Conservation (phyloP, 306 rosid species). For the Erythrophleum fordii region DNA sequence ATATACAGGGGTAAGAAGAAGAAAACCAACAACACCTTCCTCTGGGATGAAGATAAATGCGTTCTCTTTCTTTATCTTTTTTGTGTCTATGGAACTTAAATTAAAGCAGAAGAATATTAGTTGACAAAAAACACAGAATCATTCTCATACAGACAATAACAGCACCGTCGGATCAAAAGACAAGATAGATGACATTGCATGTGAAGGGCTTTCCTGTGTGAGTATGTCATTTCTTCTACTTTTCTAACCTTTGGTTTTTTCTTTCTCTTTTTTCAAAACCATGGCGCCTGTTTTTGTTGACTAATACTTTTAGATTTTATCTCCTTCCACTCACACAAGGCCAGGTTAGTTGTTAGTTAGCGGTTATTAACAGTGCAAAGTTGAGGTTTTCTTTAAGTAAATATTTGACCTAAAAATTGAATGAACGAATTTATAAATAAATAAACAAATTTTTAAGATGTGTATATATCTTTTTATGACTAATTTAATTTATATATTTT, state of each 20-base stretch:
- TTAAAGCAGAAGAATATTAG: not conserved
- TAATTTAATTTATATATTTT: too few species aligned
- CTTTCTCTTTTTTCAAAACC: constrained; percentile 2
- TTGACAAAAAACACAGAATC: constrained; percentile 13
- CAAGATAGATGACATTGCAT: constrained; percentile 23
- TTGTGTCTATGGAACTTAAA: not conserved
- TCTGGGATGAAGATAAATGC: not conserved
- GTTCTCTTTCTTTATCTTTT: not conserved
- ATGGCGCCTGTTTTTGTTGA: constrained; percentile 58
- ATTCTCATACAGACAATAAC: not conserved
- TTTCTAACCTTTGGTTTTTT: not conserved
- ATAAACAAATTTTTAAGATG: too few species aligned
- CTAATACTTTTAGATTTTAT: constrained; percentile 23
- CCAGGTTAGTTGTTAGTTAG: constrained; percentile 40
- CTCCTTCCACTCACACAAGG: not conserved
- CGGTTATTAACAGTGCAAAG: not conserved
- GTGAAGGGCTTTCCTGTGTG: not conserved
- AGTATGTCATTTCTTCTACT: not conserved
- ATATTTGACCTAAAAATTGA: not conserved
- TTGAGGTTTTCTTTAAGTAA: not conserved
- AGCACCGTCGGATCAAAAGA: not conserved
- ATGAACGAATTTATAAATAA: too few species aligned
- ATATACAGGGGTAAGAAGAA: not conserved
- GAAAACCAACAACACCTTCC: not conserved
- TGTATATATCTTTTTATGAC: not conserved